phyloP scores from a whole-genome alignment of 2,329 filamentous ascomycete species.

The Orbilia quercus region DNA sequence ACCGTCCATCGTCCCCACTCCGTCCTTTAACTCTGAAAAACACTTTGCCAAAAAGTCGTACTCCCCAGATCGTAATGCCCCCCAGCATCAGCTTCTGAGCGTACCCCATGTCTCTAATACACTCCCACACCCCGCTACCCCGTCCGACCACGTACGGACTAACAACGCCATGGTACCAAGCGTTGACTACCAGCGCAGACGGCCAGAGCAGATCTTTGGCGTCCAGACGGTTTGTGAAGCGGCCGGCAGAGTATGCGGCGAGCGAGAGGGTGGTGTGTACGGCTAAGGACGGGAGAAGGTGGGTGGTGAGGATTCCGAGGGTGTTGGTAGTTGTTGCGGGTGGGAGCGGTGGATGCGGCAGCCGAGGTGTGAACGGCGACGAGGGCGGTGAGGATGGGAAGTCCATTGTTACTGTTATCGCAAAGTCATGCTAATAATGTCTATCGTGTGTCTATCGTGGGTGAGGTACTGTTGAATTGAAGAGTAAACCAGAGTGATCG shows the following conservation, averaged over 20 bases:
- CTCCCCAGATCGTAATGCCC: constrained; percentile 71
- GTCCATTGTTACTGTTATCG: constrained; percentile 29
- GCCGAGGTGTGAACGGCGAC: constrained; percentile 33
- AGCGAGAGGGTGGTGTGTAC: constrained; percentile 68
- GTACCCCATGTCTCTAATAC: constrained; percentile 66
- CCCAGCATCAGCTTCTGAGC: constrained; percentile 69
- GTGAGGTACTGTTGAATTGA: background rate
- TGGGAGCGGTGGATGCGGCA: constrained; percentile 33
- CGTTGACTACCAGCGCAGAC: constrained; percentile 68
- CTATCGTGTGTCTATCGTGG: background rate
- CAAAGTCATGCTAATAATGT: constrained; percentile 9
- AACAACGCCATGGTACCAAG: constrained; percentile 72
- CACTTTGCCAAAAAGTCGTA: constrained; percentile 69
- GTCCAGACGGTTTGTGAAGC: constrained; percentile 69
- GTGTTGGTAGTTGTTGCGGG: constrained; percentile 57
- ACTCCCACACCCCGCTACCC: constrained; percentile 65
- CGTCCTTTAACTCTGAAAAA: constrained; percentile 66
- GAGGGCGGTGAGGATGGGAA: constrained; percentile 18
- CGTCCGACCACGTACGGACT: constrained; percentile 66
- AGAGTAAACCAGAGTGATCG: background rate
- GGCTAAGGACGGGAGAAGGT: constrained; percentile 69
- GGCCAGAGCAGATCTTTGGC: constrained; percentile 73
- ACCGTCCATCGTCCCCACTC: constrained; percentile 70
- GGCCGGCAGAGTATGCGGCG: constrained; percentile 67
- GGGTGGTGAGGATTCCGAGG: constrained; percentile 68